A percentile compares a stretch with the other conserved stretches of the same genome.
These are phyloP conservation scores for Teratosphaeria epicoccoides DNA, from an alignment of 2,329 filamentous ascomycete genomes.

Conservation along the genomic window DNA sequence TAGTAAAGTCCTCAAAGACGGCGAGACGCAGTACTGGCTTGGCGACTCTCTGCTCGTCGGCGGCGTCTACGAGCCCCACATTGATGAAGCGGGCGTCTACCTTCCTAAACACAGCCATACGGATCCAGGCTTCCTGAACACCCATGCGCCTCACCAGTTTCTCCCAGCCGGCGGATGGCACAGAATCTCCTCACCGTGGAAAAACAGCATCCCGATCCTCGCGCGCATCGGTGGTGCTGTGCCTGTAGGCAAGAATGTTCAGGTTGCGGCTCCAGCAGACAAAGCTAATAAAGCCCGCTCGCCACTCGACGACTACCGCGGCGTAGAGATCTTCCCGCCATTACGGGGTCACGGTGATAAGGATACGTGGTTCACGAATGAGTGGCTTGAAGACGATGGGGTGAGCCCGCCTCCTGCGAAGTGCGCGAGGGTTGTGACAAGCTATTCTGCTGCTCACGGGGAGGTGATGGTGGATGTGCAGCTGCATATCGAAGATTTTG, in stretches of 20 bases:
- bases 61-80: conserved; percentile 55
- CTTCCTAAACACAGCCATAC: conserved; percentile 40
- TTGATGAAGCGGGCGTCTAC: conserved; percentile 47
- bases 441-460: conserved; percentile 35
- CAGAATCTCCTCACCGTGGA: conserved; percentile 41
- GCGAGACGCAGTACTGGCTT: conserved; percentile 64
- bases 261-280: conserved; percentile 44
- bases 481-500: conserved; percentile 33
- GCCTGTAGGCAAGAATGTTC: conserved; percentile 41
- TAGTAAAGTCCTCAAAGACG: conserved; percentile 45
- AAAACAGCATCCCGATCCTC: conserved; percentile 44
- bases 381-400: conserved; percentile 50
- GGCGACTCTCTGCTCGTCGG: conserved; percentile 56
- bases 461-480: conserved; percentile 36
- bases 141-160: conserved; percentile 51
- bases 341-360: conserved; percentile 22
- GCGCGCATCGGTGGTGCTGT: conserved; percentile 46
- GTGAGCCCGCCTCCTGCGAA: conserved; percentile 34
- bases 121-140: conserved; percentile 49
- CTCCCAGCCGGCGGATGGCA: conserved; percentile 46
- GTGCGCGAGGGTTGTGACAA: conserved; percentile 35
- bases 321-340: conserved; percentile 48
- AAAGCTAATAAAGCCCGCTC: conserved; percentile 34
- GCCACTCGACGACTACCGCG: conserved; percentile 45
- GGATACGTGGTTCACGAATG: conserved; percentile 28